Conservation (phyloP, 805 yeast species). For the Wickerhamomyces strasburgensis region DNA sequence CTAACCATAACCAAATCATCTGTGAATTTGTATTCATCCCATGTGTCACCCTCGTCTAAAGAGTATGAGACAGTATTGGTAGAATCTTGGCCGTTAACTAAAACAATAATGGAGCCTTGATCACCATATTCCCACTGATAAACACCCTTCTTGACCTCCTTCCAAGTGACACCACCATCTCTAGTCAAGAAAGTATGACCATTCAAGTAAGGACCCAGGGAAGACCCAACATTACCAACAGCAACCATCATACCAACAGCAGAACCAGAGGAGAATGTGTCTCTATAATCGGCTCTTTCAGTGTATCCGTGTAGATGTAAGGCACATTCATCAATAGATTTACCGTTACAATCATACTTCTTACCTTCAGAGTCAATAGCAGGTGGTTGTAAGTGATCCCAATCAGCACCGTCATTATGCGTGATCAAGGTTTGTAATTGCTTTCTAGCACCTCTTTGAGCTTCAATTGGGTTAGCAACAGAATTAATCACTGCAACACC, state of each 20-base stretch:
- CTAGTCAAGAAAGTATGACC: constrained; percentile 70
- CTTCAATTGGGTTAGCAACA: constrained; percentile 52
- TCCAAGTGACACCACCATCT: constrained; percentile 94
- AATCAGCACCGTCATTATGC: constrained; percentile 87
- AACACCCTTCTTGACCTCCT: constrained; percentile 65
- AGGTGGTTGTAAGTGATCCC: constrained; percentile 75
- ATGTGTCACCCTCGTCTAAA: constrained; percentile 71
- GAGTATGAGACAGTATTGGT: constrained; percentile 64
- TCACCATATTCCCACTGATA: constrained; percentile 96
- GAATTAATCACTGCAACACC: constrained; percentile 76
- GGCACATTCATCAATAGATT: constrained; percentile 57
- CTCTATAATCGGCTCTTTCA: constrained; percentile 77
- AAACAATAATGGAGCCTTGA: constrained; percentile 78
- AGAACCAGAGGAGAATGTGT: constrained; percentile 80
- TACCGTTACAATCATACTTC: constrained; percentile 46
- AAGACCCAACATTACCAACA: constrained; percentile 87
- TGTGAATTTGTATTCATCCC: constrained; percentile 64
- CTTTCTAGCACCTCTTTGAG: constrained; percentile 43
- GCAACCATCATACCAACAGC: constrained; percentile 87
- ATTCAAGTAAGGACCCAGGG: constrained; percentile 42
- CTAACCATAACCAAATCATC: constrained; percentile 49
- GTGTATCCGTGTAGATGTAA: constrained; percentile 88
- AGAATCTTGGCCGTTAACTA: constrained; percentile 54
- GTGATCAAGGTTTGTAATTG: constrained; percentile 68
- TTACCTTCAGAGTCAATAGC: constrained; percentile 54